Base-by-base conservation (phyloP, 805 yeast species). In the Kodamaea hsintzibuensis region DNA sequence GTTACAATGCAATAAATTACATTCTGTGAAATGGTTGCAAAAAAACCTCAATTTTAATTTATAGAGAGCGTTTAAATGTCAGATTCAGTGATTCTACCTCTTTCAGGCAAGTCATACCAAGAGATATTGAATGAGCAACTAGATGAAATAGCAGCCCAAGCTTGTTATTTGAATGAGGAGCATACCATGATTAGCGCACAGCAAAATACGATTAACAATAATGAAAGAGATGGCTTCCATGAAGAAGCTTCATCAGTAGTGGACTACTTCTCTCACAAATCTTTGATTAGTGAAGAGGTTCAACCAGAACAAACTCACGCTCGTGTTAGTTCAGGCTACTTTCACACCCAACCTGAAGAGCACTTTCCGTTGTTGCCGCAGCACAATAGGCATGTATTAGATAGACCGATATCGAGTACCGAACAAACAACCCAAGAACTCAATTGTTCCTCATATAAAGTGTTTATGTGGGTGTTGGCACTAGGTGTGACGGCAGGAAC, bases 71-170 rank as follows among this genome's bases (percentile, higher is more conserved):
- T 4, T 17, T 3, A 38, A 14, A 40, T 40, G 44, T 40, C 44
- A 17, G 44, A 40, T 40, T 14, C 44, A 17, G 44, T 7, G n/a
- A 17, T 40, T 16, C 25, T 40, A 17, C 44, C 44, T 6, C n/a
- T 22, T 12, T 40, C 44, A 17, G 44, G 27, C 16, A 40, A 40
- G 25, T 40, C 44, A 22, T 40, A 19, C 25, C 44, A 40, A 13
- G 38, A 18, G 25, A 60, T 44, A 33, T 25, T 44, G 37, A 25
- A 17, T 27, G 14, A 35, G n/a, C 63, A 62, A 17, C 59, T 66
- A 17, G 70, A 66, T 43, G 61, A 53, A 10, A 49, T 66, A 6
- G 70, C 70, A 7, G 61, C 60, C 33, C 67, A 64, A 49, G 69
- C 71, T 2, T 60, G 66, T 7, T 57, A 47, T 18, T 58, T 65